Conservation (phyloP, 2,329 filamentous ascomycete genomes). For the Zymoseptoria brevis region DNA sequence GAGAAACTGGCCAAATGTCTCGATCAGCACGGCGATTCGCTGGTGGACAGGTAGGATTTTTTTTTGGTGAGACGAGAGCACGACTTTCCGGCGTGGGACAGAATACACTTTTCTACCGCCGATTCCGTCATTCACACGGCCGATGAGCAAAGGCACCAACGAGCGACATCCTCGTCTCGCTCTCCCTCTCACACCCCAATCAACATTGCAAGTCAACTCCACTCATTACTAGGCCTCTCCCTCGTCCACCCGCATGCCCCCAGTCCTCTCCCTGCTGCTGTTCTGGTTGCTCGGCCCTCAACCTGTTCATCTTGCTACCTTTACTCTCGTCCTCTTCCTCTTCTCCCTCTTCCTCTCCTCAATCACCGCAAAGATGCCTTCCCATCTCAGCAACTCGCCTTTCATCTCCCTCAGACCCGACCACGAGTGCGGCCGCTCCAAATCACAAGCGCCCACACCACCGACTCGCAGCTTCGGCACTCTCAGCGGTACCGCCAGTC, state of each 20-base stretch:
- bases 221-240: background rate
- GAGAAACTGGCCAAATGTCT: background rate
- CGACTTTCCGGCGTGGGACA: background rate
- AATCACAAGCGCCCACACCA: conserved; percentile 3
- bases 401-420: conserved; percentile 23
- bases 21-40: background rate
- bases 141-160: background rate
- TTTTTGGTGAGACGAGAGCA: background rate
- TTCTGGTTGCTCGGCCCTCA: conserved; percentile 7
- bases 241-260: background rate
- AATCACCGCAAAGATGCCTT: conserved; percentile 17
- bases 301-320: conserved; percentile 6
- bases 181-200: background rate
- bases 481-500: conserved; percentile 12
- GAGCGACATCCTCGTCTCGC: background rate
- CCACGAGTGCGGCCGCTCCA: conserved; percentile 19
- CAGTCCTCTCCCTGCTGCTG: background rate
- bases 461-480: conserved; percentile 14
- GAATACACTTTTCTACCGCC: background rate
- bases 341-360: conserved; percentile 3
- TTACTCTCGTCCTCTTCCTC: conserved; percentile 7
- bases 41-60: background rate
- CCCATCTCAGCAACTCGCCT: conserved; percentile 15
- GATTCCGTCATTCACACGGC: background rate
- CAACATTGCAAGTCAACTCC: background rate